Conservation (phyloP, 164 flowering plant genomes). For the Piper betle region DNA sequence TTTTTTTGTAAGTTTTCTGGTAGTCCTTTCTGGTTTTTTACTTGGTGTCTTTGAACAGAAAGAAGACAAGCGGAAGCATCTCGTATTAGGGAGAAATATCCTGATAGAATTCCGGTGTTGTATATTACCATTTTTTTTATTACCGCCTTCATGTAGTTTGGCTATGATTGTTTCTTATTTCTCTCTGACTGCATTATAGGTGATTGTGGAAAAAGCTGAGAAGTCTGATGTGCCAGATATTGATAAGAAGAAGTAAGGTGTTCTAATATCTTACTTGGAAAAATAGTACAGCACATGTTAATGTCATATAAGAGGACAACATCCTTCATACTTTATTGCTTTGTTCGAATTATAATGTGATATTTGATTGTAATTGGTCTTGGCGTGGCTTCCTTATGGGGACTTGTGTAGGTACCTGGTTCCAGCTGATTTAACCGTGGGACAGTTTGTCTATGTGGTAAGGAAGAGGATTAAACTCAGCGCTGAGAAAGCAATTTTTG, state of each 20-base stretch:
- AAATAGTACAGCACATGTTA: too few relatives aligned
- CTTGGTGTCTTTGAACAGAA: slow-evolving; percentile 23
- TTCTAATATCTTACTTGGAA: not conserved
- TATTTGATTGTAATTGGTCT: too few relatives aligned
- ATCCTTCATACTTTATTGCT: too few relatives aligned
- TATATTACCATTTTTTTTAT: not conserved
- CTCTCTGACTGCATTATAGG: slow-evolving; percentile 24
- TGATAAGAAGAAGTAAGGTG: slow-evolving; percentile 79
- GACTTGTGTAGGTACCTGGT: slow-evolving; percentile 54
- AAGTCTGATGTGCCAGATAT: slow-evolving; percentile 77
- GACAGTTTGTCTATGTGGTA: slow-evolving; percentile 81
- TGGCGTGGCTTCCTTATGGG: not conserved
- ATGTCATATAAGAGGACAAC: too few relatives aligned
- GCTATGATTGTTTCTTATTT: not conserved
- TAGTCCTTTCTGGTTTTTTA: not conserved
- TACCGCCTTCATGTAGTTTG: not conserved
- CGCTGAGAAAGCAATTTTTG: too few relatives aligned
- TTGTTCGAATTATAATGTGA: too few relatives aligned
- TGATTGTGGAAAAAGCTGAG: slow-evolving; percentile 81
- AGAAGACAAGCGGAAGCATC: slow-evolving; percentile 82
- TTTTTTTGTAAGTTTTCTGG: too few relatives aligned
- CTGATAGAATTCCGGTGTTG: slow-evolving; percentile 76
- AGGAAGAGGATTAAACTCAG: slow-evolving; percentile 71
- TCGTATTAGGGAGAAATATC: slow-evolving; percentile 78
- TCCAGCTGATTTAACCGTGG: slow-evolving; percentile 82